Percentiles rank a stretch among this genome's conserved stretches.
phyloP scores from a whole-genome alignment of 495 filamentous ascomycete species.

The Aspergillus baeticus region DNA sequence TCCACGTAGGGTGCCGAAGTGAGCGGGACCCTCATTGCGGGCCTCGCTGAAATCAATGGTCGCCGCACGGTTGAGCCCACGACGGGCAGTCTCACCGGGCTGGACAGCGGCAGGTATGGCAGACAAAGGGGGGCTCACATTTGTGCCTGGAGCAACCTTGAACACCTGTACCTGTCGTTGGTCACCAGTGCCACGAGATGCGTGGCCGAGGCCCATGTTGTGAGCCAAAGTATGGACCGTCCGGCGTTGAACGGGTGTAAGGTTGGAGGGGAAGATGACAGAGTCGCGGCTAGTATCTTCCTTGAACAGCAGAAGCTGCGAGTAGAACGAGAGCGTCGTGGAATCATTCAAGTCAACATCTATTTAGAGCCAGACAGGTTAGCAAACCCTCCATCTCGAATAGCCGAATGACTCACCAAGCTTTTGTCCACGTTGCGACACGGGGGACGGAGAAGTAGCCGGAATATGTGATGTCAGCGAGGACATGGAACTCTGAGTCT shows the following conservation, averaged over 20 bases:
- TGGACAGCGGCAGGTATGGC: constrained; percentile 61
- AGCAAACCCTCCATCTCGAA: constrained; percentile 17
- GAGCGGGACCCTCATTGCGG: constrained; percentile 63
- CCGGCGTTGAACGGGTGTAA: constrained; percentile 80
- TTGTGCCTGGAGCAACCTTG: constrained; percentile 60
- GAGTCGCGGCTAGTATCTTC: constrained; percentile 74
- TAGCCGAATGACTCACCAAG: constrained; percentile 48
- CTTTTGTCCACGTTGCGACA: constrained; percentile 60
- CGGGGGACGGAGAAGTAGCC: constrained; percentile 70
- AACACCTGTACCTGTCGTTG: constrained; percentile 86
- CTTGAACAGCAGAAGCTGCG: constrained; percentile 84
- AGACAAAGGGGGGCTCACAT: constrained; percentile 62
- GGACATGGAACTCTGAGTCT: constrained; percentile 80
- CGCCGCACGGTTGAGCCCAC: constrained; percentile 85
- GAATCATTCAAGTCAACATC: constrained; percentile 93
- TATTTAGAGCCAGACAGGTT: constrained; percentile 19
- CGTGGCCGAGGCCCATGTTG: constrained; percentile 87
- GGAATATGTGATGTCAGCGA: constrained; percentile 73
- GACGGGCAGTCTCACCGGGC: constrained; percentile 69
- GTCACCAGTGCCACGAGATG: constrained; percentile 81
- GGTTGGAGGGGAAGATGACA: constrained; percentile 74
- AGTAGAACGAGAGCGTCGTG: constrained; percentile 81
- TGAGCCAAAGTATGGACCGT: constrained; percentile 93
- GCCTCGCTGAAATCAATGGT: constrained; percentile 98
- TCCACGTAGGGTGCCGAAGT: constrained; percentile 72